phyloP scores from a whole-genome alignment of 495 filamentous ascomycete genomes.

The Xylaria curta region DNA sequence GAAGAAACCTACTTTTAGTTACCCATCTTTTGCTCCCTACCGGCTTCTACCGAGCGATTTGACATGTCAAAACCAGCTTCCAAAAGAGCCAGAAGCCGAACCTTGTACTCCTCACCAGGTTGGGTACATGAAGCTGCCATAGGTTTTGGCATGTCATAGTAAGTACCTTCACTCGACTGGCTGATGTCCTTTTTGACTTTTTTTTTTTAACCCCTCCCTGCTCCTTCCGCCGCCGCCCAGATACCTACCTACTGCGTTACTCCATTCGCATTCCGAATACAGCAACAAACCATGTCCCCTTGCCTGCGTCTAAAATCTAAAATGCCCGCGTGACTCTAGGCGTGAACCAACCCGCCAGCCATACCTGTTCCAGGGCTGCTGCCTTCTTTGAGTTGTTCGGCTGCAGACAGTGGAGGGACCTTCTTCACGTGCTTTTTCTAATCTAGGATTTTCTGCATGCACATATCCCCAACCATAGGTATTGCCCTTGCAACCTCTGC shows the following conservation, averaged over 20 bases:
- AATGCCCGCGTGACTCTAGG: conserved; percentile 23
- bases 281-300: conserved; percentile 9
- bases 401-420: not conserved
- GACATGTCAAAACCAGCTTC: conserved; percentile 8
- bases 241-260: not conserved
- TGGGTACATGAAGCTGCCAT: not conserved
- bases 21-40: not conserved
- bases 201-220: conserved; percentile 1
- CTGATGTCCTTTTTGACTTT: not conserved
- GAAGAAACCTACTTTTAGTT: not conserved
- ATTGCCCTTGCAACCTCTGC: not conserved
- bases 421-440: conserved; percentile 16
- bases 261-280: conserved; percentile 13
- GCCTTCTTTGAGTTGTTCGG: not conserved
- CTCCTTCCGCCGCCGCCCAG: conserved; percentile 2
- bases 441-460: not conserved
- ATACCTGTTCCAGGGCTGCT: not conserved
- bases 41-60: conserved; percentile 4
- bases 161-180: not conserved
- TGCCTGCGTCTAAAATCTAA: conserved; percentile 20
- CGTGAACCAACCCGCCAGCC: conserved; percentile 3
- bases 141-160: not conserved
- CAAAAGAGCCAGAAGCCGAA: not conserved
- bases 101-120: not conserved
- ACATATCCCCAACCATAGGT: not conserved